Evolutionary conservation across 1,284 basidiomycete genomes (phyloP), one percentile per base, ranked within the genome.

Genomic region (Clitocybe nebularis): DNA sequence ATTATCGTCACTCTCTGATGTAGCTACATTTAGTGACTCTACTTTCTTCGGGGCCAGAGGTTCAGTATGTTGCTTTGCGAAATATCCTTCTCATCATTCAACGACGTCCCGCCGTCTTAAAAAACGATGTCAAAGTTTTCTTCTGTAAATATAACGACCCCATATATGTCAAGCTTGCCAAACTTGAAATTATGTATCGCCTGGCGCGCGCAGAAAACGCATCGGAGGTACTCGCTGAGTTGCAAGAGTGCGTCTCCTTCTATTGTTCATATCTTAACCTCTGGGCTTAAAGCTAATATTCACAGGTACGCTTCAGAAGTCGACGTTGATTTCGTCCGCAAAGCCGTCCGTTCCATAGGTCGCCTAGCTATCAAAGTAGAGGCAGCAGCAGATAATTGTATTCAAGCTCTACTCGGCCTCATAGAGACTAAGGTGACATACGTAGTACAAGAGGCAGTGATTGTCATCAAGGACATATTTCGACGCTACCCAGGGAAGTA

Each of bases 141-240:
- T 99, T 99, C 69, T 98, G 94, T 84, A 99, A 98, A 66, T 99
- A 99, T 68, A 99, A 98, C 60, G 96, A 99, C 60, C 96, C 96
- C 1, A 93, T 96, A 50, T 99, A 99, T 64, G 93, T 99, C 66
- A 99, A 99, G 64, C 78, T 99, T 25, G 94, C 94, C 41, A 99
- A 99, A 61, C 74, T 99, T 44, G 96, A 99, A 63, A 98, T 99
- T 57, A 98, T 99, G 85, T 96, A 98, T 62, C 81, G 96, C 11
- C 74, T 99, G 17, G 91, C 93, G 9, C 83, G 86, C 36, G 86
- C 93, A 51, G 84, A 90, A 59, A 99, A 98, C 60, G 89, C 90
- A 23, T 78, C 77, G 53, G 92, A 96, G 52, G 89, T 99, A 3
- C 69, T 99, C 2, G 86, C 93, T 11, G 96, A 99, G 63, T 68